A percentile compares a stretch with the other conserved stretches of the same genome.
These are phyloP conservation scores for Hygrophoropsis aurantiaca DNA, from an alignment of 768 basidiomycete genomes.

Conservation along the genomic window DNA sequence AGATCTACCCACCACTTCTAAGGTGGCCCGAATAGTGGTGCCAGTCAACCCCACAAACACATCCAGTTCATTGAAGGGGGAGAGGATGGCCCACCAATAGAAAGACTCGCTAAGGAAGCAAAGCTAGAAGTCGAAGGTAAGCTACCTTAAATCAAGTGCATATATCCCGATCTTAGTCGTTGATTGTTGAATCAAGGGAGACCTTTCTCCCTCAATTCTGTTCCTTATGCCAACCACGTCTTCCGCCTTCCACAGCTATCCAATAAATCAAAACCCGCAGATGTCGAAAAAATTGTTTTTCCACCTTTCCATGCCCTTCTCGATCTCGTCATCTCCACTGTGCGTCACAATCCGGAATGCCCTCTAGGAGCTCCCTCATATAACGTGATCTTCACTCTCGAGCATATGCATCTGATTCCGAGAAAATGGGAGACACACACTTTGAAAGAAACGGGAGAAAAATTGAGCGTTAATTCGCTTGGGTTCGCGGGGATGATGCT, in stretches of 20 bases:
- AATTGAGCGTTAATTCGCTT: slow-evolving; percentile 77
- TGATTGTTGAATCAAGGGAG: slow-evolving; percentile 51
- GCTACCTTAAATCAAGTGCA: slow-evolving; percentile 9
- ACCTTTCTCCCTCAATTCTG: slow-evolving; percentile 63
- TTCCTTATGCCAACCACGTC: slow-evolving; percentile 84
- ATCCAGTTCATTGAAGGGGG: slow-evolving; percentile 78
- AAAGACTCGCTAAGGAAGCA: slow-evolving; percentile 59
- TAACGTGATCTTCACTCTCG: slow-evolving; percentile 78
- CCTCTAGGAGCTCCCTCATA: slow-evolving; percentile 71
- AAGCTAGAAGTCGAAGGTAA: slow-evolving; percentile 60
- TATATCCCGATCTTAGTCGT: slow-evolving; percentile 2
- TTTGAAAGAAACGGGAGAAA: slow-evolving; percentile 51
- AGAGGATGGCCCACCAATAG: slow-evolving; percentile 72
- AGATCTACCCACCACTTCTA: not conserved
- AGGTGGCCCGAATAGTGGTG: slow-evolving; percentile 81
- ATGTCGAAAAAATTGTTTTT: slow-evolving; percentile 53
- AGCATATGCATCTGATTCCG: slow-evolving; percentile 87
- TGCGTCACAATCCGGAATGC: slow-evolving; percentile 65
- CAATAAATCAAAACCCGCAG: slow-evolving; percentile 24
- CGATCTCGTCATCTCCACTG: slow-evolving; percentile 73
- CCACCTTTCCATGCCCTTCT: slow-evolving; percentile 69
- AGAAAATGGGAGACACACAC: slow-evolving; percentile 62
- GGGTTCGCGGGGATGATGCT: slow-evolving; percentile 90
- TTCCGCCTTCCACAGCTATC: slow-evolving; percentile 44
- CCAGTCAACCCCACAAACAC: slow-evolving; percentile 90